Evolutionary conservation across 2,329 filamentous ascomycete species (phyloP).

Genomic region (Colletotrichum scovillei): DNA sequence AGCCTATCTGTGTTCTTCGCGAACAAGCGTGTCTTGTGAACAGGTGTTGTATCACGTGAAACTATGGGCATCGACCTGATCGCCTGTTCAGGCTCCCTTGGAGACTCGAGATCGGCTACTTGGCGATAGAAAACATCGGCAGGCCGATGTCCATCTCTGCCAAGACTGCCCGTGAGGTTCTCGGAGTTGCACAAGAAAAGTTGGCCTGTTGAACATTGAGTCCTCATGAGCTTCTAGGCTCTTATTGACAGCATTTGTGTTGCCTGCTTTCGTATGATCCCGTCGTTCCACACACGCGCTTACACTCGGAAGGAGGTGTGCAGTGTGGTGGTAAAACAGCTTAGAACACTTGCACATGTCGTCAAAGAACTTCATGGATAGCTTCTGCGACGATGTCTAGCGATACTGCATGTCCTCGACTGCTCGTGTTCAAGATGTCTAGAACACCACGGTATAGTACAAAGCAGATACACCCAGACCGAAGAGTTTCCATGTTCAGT

Average conservation of each 20-base stretch:
- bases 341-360: neutral
- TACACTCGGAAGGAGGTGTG: too few relatives aligned
- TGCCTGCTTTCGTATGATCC: neutral
- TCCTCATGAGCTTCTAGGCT: neutral
- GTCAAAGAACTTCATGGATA: neutral
- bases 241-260: neutral
- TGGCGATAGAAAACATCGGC: neutral
- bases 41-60: neutral
- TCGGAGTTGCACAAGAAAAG: neutral
- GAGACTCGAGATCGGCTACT: neutral
- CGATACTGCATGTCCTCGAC: neutral
- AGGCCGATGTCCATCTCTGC: too few relatives aligned
- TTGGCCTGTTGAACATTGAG: neutral
- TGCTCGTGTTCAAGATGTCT: neutral
- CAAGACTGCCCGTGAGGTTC: neutral
- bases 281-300: neutral
- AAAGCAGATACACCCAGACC: neutral
- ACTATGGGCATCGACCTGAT: neutral
- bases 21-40: neutral
- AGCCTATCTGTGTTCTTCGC: neutral
- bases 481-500: neutral
- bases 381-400: neutral
- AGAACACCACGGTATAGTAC: neutral
- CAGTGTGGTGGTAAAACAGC: neutral
- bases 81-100: fast-evolving